Conservation (phyloP, 2,329 filamentous ascomycete species). For the Ophiostoma montium region DNA sequence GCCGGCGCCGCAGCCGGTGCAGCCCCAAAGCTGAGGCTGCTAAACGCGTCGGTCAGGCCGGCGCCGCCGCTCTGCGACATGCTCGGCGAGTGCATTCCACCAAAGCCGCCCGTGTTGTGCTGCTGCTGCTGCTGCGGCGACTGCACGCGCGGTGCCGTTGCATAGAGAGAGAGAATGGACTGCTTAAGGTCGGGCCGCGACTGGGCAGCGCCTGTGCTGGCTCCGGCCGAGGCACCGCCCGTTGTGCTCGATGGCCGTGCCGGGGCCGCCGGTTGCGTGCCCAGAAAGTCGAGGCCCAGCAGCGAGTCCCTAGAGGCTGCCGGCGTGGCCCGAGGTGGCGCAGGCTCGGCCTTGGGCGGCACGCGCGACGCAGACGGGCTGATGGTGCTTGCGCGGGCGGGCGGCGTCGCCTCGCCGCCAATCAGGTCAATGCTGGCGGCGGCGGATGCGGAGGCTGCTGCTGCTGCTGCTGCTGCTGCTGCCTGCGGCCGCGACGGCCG, state of each 20-base stretch:
- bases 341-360: constrained; percentile 47
- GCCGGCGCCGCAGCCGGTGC: constrained; percentile 20
- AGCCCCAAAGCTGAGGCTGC: constrained; percentile 30
- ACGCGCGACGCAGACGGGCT: constrained; percentile 48
- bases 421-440: constrained; percentile 50
- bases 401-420: constrained; percentile 50
- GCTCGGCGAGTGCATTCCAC: constrained; percentile 35
- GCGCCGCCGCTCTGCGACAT: constrained; percentile 21
- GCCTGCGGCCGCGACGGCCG: constrained; percentile 25
- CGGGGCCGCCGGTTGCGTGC: constrained; percentile 53
- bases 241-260: constrained; percentile 71
- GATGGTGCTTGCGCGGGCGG: constrained; percentile 56
- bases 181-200: constrained; percentile 91
- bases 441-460: constrained; percentile 24
- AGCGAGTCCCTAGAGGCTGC: constrained; percentile 64
- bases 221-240: constrained; percentile 22
- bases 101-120: constrained; percentile 45
- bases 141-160: constrained; percentile 67
- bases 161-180: constrained; percentile 91
- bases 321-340: constrained; percentile 48
- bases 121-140: constrained; percentile 42
- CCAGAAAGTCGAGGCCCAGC: constrained; percentile 85
- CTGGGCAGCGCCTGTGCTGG: constrained; percentile 42
- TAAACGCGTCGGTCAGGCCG: constrained; percentile 17
- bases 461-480: background rate